These are phyloP conservation scores for Collariella sp. DNA, from an alignment of 495 filamentous ascomycete genomes.

Conservation along the genomic window DNA sequence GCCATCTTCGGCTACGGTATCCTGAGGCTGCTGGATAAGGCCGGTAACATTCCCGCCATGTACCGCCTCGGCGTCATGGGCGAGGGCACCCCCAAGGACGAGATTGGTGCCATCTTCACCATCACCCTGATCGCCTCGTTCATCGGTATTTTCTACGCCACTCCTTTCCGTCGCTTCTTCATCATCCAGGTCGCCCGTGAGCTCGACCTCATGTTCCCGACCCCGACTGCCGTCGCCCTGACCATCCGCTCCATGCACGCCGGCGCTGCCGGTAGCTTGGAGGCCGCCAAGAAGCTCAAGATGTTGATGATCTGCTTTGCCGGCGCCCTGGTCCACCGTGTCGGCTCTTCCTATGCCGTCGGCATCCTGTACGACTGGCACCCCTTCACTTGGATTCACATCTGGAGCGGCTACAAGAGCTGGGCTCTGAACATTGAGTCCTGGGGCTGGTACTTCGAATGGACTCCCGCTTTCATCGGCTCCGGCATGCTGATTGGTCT, in stretches of 20 bases:
- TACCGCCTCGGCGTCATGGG: conserved; percentile 48
- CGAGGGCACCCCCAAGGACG: conserved; percentile 39
- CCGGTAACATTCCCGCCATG: conserved; percentile 48
- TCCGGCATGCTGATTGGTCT: conserved; percentile 58
- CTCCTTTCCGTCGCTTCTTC: conserved; percentile 61
- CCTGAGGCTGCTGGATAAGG: conserved; percentile 42
- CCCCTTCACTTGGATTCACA: conserved; percentile 54
- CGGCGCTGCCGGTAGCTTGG: conserved; percentile 40
- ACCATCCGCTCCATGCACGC: conserved; percentile 59
- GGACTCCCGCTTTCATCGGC: conserved; percentile 60
- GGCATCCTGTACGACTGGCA: conserved; percentile 64
- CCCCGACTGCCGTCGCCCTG: conserved; percentile 53
- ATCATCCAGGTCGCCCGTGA: conserved; percentile 57
- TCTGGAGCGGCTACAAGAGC: conserved; percentile 51
- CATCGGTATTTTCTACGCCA: conserved; percentile 60
- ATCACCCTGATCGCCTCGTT: conserved; percentile 57
- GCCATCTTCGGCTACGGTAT: conserved; percentile 62
- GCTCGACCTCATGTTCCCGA: conserved; percentile 55
- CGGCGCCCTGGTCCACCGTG: conserved; percentile 43
- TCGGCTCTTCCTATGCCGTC: conserved; percentile 52
- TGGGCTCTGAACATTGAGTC: conserved; percentile 51
- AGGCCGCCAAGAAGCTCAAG: conserved; percentile 53
- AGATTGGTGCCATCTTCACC: conserved; percentile 52
- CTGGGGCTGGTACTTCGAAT: conserved; percentile 59
- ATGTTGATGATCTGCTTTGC: conserved; percentile 46